Conservation (phyloP, 169 alveolate genomes). For the Neospora caninum region DNA sequence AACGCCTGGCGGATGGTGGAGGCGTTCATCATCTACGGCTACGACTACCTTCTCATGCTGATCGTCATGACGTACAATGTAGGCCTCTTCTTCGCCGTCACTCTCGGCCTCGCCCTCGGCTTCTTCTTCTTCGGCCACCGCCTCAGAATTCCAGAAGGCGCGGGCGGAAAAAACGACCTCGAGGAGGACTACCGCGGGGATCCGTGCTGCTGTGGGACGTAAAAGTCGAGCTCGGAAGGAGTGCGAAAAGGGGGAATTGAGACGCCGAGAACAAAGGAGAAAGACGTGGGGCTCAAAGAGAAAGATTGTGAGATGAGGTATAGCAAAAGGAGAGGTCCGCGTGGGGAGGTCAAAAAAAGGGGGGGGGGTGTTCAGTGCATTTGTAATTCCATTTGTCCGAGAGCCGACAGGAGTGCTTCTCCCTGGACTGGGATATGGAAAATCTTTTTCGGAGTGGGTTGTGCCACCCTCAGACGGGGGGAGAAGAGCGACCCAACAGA, state of each 20-base stretch:
- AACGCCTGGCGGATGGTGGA: constrained; percentile 56
- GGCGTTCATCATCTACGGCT: constrained; percentile 52
- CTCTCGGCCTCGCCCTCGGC: constrained; percentile 51
- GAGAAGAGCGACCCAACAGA: too few species aligned
- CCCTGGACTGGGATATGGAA: too few species aligned
- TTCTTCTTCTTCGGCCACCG: constrained; percentile 48
- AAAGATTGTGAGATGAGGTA: too few species aligned
- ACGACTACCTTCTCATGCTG: constrained; percentile 58
- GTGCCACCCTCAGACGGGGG: too few species aligned
- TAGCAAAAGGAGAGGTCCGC: too few species aligned
- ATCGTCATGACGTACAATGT: constrained; percentile 63
- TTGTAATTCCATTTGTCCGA: too few species aligned
- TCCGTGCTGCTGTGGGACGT: constrained; percentile 52
- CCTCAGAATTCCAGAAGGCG: neutral
- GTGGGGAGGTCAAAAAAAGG: too few species aligned
- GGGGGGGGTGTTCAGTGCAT: too few species aligned
- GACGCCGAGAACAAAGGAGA: neutral
- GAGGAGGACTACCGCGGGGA: constrained; percentile 5
- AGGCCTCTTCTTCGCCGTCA: constrained; percentile 48
- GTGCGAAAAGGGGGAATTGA: neutral
- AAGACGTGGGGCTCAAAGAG: too few species aligned
- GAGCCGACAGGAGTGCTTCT: too few species aligned
- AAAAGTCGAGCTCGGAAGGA: neutral
- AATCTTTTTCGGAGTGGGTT: too few species aligned
- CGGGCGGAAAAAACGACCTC: neutral